Conservation (phyloP, 257 asterid species). For the Gynochthodes officinalis region DNA sequence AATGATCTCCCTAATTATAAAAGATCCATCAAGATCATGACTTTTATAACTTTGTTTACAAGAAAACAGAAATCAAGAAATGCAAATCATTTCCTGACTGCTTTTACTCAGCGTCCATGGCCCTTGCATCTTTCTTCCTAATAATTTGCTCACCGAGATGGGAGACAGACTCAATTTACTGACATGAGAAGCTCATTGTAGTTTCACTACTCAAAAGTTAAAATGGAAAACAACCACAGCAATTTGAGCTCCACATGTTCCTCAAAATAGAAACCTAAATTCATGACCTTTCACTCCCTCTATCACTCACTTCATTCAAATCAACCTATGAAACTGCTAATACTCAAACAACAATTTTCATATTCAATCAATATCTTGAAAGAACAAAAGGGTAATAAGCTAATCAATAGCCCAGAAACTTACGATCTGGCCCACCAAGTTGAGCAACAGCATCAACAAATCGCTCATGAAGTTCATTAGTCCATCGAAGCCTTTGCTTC, state of each 20-base stretch:
- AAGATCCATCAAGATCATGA: neutral
- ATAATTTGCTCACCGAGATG: neutral
- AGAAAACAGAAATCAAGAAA: neutral
- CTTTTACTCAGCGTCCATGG: neutral
- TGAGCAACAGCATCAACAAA: slow-evolving; percentile 96
- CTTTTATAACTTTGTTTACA: neutral
- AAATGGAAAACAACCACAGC: neutral
- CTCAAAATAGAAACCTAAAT: neutral
- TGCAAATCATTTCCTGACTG: neutral
- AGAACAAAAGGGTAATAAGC: neutral
- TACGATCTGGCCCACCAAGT: slow-evolving; percentile 98
- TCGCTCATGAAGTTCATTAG: slow-evolving; percentile 91
- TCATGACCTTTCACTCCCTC: neutral
- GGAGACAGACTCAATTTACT: no score
- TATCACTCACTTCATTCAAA: neutral
- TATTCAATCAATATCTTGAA: no score
- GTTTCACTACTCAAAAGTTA: neutral
- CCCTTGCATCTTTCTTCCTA: neutral
- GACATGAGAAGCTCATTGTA: neutral
- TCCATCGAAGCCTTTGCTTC: slow-evolving; percentile 96
- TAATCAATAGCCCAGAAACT: slow-evolving; percentile 35
- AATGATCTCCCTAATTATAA: slow-evolving; percentile 1
- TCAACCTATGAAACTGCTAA: neutral
- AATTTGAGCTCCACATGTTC: neutral
- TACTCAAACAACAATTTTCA: neutral